phyloP scores from a whole-genome alignment of 1,139 yeast genomes.

The Candida sojae region DNA sequence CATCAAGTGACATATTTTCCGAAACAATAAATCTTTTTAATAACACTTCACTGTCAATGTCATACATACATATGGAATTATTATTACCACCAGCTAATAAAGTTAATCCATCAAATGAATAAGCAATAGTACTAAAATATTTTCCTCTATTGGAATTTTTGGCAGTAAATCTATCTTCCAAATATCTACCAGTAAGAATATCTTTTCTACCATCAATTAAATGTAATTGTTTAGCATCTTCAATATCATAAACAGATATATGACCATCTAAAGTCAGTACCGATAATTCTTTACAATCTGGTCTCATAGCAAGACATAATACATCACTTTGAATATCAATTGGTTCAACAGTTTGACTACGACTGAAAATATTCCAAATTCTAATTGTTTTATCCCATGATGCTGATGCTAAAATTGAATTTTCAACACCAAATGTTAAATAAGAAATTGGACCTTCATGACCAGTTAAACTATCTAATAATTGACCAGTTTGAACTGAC shows the following conservation, averaged over 20 bases:
- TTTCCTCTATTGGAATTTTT: slow-evolving; percentile 83
- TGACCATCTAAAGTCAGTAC: slow-evolving; percentile 91
- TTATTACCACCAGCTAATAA: slow-evolving; percentile 93
- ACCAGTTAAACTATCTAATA: slow-evolving; percentile 83
- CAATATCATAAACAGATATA: slow-evolving; percentile 79
- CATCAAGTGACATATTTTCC: slow-evolving; percentile 86
- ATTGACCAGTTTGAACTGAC: slow-evolving; percentile 96
- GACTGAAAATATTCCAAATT: slow-evolving; percentile 88
- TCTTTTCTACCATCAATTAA: slow-evolving; percentile 86
- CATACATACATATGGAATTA: slow-evolving; percentile 88
- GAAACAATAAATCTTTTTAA: slow-evolving; percentile 82
- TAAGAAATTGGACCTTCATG: slow-evolving; percentile 96
- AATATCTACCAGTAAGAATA: slow-evolving; percentile 82
- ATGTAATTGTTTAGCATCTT: slow-evolving; percentile 77
- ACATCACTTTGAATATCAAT: slow-evolving; percentile 84
- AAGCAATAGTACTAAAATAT: slow-evolving; percentile 76
- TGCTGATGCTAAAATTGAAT: slow-evolving; percentile 80
- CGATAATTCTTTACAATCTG: slow-evolving; percentile 89
- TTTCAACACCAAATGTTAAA: slow-evolving; percentile 81
- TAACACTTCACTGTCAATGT: slow-evolving; percentile 82
- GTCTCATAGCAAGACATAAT: slow-evolving; percentile 80
- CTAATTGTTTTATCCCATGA: slow-evolving; percentile 97
- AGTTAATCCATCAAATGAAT: slow-evolving; percentile 87
- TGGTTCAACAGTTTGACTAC: slow-evolving; percentile 88
- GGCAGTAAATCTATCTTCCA: slow-evolving; percentile 79